Evolutionary conservation across 192 early-diverging fungal species (phyloP), one percentile per base, ranked within the genome.

Genomic region (Gamsiella multidivaricata): DNA sequence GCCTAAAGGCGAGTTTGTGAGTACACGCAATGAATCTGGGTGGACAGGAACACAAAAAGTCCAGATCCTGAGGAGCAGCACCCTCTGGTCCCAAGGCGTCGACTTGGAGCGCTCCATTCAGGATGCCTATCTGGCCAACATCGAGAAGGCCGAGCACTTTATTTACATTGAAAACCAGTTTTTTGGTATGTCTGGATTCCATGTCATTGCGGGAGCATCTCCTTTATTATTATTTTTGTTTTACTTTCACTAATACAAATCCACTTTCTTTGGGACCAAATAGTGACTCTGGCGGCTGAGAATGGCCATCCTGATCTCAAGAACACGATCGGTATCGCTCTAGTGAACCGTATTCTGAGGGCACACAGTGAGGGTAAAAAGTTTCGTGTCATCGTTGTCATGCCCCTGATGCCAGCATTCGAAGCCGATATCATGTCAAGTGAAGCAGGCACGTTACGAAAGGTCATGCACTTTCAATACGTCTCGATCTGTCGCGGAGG

Each of bases 81-180:
- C 91, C 5, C 67, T 84, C 25, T 94, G 93, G 93, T 90, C 88
- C 54, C 82, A 85, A 56, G 93, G 91, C 20, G 88, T 94, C 54
- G 82, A 65, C 20, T 11, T 79, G 31, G 80, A 94, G 80, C 84
- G 84, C 65, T 92, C 91, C 15, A 95, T 96, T 58, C 87, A 91
- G 55, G 92, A 90, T 42, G 95, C 95, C 17, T 97, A 97, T 76
- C 67, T 91, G 63, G 82, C 88, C 39, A 83, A 84, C 57, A 97
- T 97, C 75, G 70, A 70, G 26, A 73, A 87, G 31, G 91, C 95
- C 15, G 84, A 94, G 69, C 94, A 97, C 64, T 95, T 91, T 80
- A 83, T 97, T 20, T 97, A 97, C 81, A 97, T 97, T 60, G 95
- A 97, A 78, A 95, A 97, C 79, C 95, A 97, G 75, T 97, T 97